Conservation (phyloP, 2,329 filamentous ascomycete species). For the Gaeumannomyces tritici region DNA sequence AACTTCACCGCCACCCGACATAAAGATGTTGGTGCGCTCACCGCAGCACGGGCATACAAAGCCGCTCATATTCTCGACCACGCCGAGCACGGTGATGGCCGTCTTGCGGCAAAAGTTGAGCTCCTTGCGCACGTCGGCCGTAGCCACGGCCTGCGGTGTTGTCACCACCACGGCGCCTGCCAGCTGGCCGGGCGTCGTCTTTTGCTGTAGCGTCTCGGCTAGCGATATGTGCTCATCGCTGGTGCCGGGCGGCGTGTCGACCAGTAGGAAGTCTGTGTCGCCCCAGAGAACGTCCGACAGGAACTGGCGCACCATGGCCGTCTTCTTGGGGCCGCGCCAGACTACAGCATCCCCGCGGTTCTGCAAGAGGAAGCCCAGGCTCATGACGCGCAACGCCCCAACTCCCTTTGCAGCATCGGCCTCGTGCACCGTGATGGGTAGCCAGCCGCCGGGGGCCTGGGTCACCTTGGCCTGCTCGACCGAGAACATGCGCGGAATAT, state of each 20-base stretch:
- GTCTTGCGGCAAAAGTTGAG: constrained; percentile 89
- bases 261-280: constrained; percentile 79
- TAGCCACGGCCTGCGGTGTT: constrained; percentile 88
- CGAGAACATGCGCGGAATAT: constrained; percentile 88
- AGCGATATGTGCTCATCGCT: constrained; percentile 96
- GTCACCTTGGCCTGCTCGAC: constrained; percentile 84
- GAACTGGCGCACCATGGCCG: constrained; percentile 96
- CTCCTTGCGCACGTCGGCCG: constrained; percentile 89
- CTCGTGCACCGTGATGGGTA: constrained; percentile 76
- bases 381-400: constrained; percentile 75
- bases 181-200: constrained; percentile 56
- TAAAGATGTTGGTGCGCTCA: constrained; percentile 91
- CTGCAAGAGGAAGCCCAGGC: constrained; percentile 79
- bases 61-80: constrained; percentile 94
- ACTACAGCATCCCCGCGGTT: constrained; percentile 85
- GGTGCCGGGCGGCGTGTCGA: constrained; percentile 93
- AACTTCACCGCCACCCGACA: constrained; percentile 75
- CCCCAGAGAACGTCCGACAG: constrained; percentile 85
- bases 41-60: constrained; percentile 73
- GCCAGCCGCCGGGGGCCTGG: constrained; percentile 85
- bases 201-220: constrained; percentile 69
- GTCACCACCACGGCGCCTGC: constrained; percentile 90
- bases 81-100: constrained; percentile 68
- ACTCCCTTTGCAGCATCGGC: constrained; percentile 38
- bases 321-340: constrained; percentile 97